Conservation (phyloP, 2,329 filamentous ascomycete species). For the Graphiopsis chlorocephala region DNA sequence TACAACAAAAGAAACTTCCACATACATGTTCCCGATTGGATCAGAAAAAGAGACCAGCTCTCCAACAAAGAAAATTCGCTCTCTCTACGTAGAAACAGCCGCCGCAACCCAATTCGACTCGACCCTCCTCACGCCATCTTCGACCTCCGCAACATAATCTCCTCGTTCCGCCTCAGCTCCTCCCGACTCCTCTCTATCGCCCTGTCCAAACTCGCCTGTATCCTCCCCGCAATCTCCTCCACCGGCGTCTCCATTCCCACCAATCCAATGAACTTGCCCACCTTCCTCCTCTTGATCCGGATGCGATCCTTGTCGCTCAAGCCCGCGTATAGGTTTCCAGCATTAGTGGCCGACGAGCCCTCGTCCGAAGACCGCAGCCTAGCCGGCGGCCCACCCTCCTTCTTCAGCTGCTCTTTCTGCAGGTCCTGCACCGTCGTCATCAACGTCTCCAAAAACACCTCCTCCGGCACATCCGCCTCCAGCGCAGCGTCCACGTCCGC, state of each 20-base stretch:
- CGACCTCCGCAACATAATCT: constrained; percentile 32
- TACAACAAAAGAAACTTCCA: not conserved
- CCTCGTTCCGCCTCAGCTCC: constrained; percentile 34
- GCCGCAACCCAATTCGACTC: not conserved
- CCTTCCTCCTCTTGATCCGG: constrained; percentile 62
- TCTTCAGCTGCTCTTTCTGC: constrained; percentile 22
- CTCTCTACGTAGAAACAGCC: not conserved
- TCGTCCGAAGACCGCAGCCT: not conserved
- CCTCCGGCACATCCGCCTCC: not conserved
- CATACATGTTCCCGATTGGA: not conserved
- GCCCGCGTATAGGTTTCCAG: constrained; percentile 26
- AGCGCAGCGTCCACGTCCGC: constrained; percentile 9
- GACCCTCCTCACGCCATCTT: constrained; percentile 30
- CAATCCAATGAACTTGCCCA: constrained; percentile 72
- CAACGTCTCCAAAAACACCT: constrained; percentile 21
- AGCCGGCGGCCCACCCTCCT: not conserved
- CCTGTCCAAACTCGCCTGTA: constrained; percentile 35
- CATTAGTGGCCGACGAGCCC: not conserved
- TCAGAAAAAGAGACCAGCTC: not conserved
- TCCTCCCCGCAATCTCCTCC: constrained; percentile 44
- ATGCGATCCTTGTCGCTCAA: constrained; percentile 40
- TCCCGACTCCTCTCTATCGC: constrained; percentile 31
- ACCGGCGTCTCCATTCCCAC: constrained; percentile 58
- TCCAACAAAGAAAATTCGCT: not conserved
- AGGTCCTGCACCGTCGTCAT: constrained; percentile 39